Evolutionary conservation across 495 filamentous ascomycete genomes (phyloP).

Genomic region (Podospora didyma): DNA sequence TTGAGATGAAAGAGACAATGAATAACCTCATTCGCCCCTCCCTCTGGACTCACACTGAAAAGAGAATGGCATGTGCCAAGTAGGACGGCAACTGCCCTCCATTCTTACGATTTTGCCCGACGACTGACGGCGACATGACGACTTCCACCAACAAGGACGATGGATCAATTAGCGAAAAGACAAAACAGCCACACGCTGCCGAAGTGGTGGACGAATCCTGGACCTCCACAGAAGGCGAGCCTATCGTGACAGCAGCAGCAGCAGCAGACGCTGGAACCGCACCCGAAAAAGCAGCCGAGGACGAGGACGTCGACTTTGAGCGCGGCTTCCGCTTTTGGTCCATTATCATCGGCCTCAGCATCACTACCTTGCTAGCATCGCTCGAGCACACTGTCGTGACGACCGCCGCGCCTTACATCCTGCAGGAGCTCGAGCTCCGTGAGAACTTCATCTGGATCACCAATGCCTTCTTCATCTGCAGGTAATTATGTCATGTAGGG

Average conservation of each 20-base stretch:
- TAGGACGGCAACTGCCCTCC: too few species aligned
- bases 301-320: neutral
- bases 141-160: neutral
- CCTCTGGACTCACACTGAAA: too few species aligned
- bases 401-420: conserved; percentile 38
- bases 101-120: too few species aligned
- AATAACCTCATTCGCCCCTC: too few species aligned
- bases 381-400: conserved; percentile 41
- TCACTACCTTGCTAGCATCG: conserved; percentile 21
- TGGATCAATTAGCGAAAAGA: neutral
- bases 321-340: conserved; percentile 20
- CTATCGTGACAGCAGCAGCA: neutral
- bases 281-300: neutral
- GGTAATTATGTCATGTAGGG: neutral
- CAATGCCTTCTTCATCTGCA: conserved; percentile 33
- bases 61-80: too few species aligned
- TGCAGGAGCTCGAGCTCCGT: conserved; percentile 25
- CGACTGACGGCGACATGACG: too few species aligned
- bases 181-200: too few species aligned
- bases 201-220: neutral
- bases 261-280: too few species aligned
- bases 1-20: too few species aligned
- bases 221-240: neutral
- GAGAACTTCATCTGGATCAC: conserved; percentile 41
- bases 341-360: conserved; percentile 12